phyloP scores from a whole-genome alignment of 352 stramenopile genomes.

The Phytophthora constricta region DNA sequence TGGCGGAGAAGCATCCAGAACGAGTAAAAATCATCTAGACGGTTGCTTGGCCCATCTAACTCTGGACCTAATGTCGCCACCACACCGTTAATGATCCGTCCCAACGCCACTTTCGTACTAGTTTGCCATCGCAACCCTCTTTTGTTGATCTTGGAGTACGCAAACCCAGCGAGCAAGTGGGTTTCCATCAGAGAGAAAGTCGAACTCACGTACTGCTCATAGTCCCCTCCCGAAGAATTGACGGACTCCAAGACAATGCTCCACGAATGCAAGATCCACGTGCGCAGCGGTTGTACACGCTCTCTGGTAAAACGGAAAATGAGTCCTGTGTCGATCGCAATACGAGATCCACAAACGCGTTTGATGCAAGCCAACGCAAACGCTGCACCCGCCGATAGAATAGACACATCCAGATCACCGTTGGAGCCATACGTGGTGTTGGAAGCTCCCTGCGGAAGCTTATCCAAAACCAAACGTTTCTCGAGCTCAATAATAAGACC shows the following conservation, averaged over 20 bases:
- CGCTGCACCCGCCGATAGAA: conserved; percentile 64
- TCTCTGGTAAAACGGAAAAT: conserved; percentile 78
- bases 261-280: conserved; percentile 87
- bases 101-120: conserved; percentile 64
- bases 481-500: conserved; percentile 73
- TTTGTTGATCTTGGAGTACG: conserved; percentile 74
- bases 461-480: conserved; percentile 69
- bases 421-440: conserved; percentile 33
- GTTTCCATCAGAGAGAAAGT: conserved; percentile 77
- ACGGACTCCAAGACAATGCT: conserved; percentile 85
- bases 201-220: conserved; percentile 84
- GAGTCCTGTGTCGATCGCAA: conserved; percentile 77
- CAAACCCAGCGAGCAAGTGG: conserved; percentile 78
- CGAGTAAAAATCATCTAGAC: conserved; percentile 71
- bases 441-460: conserved; percentile 46
- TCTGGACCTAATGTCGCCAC: conserved; percentile 71
- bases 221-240: conserved; percentile 73
- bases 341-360: conserved; percentile 71
- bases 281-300: conserved; percentile 76
- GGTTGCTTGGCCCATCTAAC: conserved; percentile 44
- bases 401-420: conserved; percentile 46
- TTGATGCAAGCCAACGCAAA: conserved; percentile 88
- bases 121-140: conserved; percentile 54
- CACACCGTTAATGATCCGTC: conserved; percentile 72
- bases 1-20: conserved; percentile 77